These are phyloP conservation scores for Thymus mandschuricus DNA, from an alignment of 257 asterid species.

Conservation along the genomic window DNA sequence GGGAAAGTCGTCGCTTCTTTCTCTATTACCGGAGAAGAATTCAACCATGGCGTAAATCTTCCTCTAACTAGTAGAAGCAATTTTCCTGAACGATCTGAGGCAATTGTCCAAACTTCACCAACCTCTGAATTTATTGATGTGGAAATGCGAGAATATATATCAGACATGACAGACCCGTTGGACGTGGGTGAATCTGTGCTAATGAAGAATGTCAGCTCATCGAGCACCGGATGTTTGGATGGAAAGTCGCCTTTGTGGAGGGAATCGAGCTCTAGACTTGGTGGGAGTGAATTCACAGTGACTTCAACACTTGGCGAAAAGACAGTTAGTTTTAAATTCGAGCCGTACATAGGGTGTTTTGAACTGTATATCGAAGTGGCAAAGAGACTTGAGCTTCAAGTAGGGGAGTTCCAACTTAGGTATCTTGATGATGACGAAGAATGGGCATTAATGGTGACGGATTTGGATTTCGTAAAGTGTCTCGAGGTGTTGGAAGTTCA, in stretches of 20 bases:
- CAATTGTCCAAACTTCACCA: slow-evolving; percentile 22
- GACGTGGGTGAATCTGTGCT: slow-evolving; percentile 47
- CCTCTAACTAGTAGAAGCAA: slow-evolving; percentile 21
- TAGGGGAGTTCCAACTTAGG: too few relatives aligned
- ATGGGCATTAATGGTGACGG: too few relatives aligned
- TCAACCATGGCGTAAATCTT: slow-evolving; percentile 24
- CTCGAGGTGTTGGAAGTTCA: too few relatives aligned
- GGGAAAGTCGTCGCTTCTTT: neutral
- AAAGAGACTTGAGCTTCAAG: too few relatives aligned
- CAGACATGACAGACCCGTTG: slow-evolving; percentile 48
- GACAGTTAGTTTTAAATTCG: too few relatives aligned
- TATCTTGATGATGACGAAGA: too few relatives aligned
- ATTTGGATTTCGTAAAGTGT: too few relatives aligned
- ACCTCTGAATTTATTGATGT: slow-evolving; percentile 29
- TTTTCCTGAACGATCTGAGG: slow-evolving; percentile 8
- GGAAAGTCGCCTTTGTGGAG: slow-evolving; percentile 27
- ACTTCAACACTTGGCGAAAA: slow-evolving; percentile 64
- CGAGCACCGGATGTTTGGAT: slow-evolving; percentile 46
- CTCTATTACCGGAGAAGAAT: slow-evolving; percentile 28
- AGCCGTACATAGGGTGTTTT: too few relatives aligned
- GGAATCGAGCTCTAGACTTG: slow-evolving; percentile 33
- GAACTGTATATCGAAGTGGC: too few relatives aligned
- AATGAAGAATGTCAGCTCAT: slow-evolving; percentile 43
- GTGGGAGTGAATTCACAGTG: slow-evolving; percentile 44
- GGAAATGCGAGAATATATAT: slow-evolving; percentile 39